Conservation (phyloP, 306 rosid genomes). For the Quercus berberidifolia region DNA sequence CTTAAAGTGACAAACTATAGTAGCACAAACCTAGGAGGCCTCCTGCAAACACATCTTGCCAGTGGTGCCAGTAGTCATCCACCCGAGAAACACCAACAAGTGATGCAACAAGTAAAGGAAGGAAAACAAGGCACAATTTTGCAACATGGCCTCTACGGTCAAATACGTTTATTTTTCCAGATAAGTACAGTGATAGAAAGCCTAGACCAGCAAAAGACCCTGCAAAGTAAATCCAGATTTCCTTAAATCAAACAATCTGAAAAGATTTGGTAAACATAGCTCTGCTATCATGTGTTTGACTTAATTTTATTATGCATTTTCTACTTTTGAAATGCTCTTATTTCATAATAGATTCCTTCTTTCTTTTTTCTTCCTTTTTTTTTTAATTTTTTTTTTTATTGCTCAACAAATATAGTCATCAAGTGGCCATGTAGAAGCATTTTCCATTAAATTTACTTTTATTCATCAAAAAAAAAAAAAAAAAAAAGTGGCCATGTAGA, state of each 20-base stretch:
- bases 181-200: slow-evolving; percentile 68
- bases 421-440: background rate
- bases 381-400: background rate
- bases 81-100: slow-evolving; percentile 85
- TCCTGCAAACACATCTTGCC: slow-evolving; percentile 92
- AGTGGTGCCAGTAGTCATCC: slow-evolving; percentile 97
- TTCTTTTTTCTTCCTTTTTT: too few species aligned
- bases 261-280: background rate
- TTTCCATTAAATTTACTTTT: too few species aligned
- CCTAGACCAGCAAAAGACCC: slow-evolving; percentile 92
- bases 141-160: slow-evolving; percentile 70
- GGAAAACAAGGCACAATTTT: slow-evolving; percentile 65
- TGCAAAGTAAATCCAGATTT: slow-evolving; percentile 41
- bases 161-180: slow-evolving; percentile 77
- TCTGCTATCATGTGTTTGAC: background rate
- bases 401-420: background rate
- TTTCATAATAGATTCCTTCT: background rate
- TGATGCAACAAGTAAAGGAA: slow-evolving; percentile 75
- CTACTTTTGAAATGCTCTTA: background rate
- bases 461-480: too few species aligned
- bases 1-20: slow-evolving; percentile 2
- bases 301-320: background rate
- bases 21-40: slow-evolving; percentile 64
- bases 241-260: slow-evolving; percentile 5
- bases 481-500: background rate